Base-by-base conservation (phyloP, 805 yeast species). In the Vanderwaltozyma tropicalis region DNA sequence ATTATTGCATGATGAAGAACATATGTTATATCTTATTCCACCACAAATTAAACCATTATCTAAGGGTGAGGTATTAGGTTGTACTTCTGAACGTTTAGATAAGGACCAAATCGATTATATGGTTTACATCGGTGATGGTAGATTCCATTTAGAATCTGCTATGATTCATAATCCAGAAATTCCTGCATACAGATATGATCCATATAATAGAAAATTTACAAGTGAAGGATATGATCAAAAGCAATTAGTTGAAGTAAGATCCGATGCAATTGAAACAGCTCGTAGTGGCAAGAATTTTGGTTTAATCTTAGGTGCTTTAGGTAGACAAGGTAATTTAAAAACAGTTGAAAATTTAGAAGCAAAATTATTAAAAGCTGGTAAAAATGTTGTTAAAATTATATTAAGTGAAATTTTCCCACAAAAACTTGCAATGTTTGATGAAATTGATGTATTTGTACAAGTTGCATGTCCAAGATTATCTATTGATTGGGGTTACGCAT, bases 401-500 rank as follows among this genome's bases (percentile, higher is more conserved):
- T 60, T 92, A 13, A 82, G 95, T 39, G 98, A 92, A 58, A 86
- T 92, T 15, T 88, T 92, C 61, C 98, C 98, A 0, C 82, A 77
- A 37, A 92, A 92, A 50, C 65, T 92, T 27, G 80, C 96, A 10
- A 80, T 83, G 79, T 92, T 92, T 61, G 88, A 85, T 50, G 92
- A 85, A 51, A 75, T 89, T 14, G 98, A 92, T 60, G 94, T 88
- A 2, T 92, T 92, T 69, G 83, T 92, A 12, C 98, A 92, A 61
- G 95, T 92, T 3, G 98, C 98, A 0, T 92, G 98, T 57, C 98
- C 98, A 0, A 69, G 98, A 51, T 64, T 92, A 32, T 85, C 95
- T 2, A 89, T 92, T 30, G 98, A 92, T 59, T 92, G 98, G 98
- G 98, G 98, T 0, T 92, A 92, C 58, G 98, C 98, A 0, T 92